Percentiles rank a stretch among this genome's conserved stretches.
Evolutionary conservation across 371 early-diverging fungal species (phyloP).

Genomic region (Amoeboaphelidium protococcarum): DNA sequence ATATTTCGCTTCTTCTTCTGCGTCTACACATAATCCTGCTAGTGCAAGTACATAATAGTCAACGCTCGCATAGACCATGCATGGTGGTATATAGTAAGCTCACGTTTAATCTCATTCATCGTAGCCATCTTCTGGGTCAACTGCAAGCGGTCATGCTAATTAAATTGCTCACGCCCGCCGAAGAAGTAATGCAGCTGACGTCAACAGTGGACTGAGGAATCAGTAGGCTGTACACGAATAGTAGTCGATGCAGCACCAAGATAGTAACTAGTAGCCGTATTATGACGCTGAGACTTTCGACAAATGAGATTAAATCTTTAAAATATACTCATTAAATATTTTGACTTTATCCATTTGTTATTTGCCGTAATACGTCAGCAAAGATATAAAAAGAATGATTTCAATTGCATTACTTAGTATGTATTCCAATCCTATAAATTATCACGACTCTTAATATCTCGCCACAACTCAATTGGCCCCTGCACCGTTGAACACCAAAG

Average conservation of each 20-base stretch:
- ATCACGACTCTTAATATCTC: no score
- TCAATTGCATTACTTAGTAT: no score
- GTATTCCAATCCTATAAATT: no score
- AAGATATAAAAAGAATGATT: no score
- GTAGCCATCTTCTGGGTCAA: no score
- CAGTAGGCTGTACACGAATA: no score
- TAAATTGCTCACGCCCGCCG: background rate
- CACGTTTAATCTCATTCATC: no score
- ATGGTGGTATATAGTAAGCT: no score
- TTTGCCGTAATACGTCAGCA: background rate
- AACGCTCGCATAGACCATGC: no score
- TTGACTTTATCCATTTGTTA: background rate
- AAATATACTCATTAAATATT: background rate
- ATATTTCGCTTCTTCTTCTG: background rate
- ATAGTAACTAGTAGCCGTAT: background rate
- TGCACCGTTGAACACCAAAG: no score
- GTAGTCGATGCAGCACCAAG: background rate
- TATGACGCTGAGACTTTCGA: background rate
- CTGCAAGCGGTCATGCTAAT: conserved; percentile 1
- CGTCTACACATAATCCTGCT: conserved; percentile 1
- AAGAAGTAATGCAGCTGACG: background rate
- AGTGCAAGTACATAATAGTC: conserved; percentile 1
- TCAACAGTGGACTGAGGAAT: no score
- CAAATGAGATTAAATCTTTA: background rate
- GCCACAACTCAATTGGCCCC: no score